phyloP scores from a whole-genome alignment of 1,284 basidiomycete species.

The Megacollybia platyphylla region DNA sequence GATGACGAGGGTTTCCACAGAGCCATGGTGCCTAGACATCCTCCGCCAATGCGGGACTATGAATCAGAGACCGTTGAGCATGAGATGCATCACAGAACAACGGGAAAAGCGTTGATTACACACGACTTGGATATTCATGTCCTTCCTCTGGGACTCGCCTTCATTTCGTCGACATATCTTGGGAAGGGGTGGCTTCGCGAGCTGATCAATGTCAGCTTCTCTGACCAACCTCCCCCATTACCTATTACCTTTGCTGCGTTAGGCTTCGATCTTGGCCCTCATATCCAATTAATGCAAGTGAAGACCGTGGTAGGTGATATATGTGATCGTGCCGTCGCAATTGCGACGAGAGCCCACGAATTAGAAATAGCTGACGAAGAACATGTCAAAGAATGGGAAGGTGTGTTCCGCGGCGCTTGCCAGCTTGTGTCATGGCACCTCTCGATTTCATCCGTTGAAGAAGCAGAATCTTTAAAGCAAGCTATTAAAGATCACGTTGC shows the following conservation, averaged over 20 bases:
- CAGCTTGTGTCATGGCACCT: constrained; percentile 29
- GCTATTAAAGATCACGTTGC: constrained; percentile 23
- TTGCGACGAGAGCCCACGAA: constrained; percentile 20
- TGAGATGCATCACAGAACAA: background rate
- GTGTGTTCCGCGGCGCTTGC: constrained; percentile 21
- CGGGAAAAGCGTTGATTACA: constrained; percentile 1
- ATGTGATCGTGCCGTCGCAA: constrained; percentile 27
- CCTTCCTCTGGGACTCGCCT: constrained; percentile 37
- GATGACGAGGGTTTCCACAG: background rate
- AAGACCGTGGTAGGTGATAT: constrained; percentile 25
- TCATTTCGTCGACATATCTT: constrained; percentile 36
- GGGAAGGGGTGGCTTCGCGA: constrained; percentile 45
- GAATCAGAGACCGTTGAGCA: background rate
- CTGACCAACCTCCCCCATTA: background rate
- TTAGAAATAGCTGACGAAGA: constrained; percentile 18
- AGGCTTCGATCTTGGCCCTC: constrained; percentile 26
- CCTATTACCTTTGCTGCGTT: constrained; percentile 18
- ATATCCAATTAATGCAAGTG: constrained; percentile 24
- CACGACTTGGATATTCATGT: constrained; percentile 26
- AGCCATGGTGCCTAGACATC: background rate
- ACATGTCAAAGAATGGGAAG: constrained; percentile 22
- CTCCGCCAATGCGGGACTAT: background rate
- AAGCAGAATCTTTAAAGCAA: constrained; percentile 16
- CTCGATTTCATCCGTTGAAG: constrained; percentile 19
- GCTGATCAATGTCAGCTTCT: constrained; percentile 21